Evolutionary conservation across 139 green algal genomes (phyloP), one percentile per base, ranked within the genome.

Genomic region (Yamagishiella unicocca): DNA sequence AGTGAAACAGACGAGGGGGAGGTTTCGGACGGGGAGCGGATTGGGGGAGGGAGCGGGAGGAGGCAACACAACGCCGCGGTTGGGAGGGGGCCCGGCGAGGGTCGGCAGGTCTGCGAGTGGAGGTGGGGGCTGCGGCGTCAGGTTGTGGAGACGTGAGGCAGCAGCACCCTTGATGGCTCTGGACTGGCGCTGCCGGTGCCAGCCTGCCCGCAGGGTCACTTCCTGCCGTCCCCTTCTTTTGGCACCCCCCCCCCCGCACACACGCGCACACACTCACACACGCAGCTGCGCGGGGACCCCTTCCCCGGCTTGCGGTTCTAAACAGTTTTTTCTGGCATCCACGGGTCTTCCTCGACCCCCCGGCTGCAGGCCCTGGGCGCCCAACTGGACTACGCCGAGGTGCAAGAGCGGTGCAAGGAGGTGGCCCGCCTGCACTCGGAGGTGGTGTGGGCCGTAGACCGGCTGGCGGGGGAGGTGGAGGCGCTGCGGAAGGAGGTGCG

Each of bases 361-460:
- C 64, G 8, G 10, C 27, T 12, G 25, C 45, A 85, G 70, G 81
- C 77, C 27, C n/a, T 75, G 29, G 4, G 53, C 14, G 4, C 55
- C 25, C 75, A 84, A 21, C 33, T 68, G 27, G 82, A 89, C 17
- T 78, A 88, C 46, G 88, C 67, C 53, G 53, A 87, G 82, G 58
- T 54, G 4, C 25, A 50, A 10, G 84, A 79, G 62, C 43, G 46
- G 38, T 27, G 40, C 21, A 35, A 31, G 40, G 85, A 90, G 71
- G 19, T 55, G 67, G 45, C 40, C 35, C 42, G 35, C 8, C 75
- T 92, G 27, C 19, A 5, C 33, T 19, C 43, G 12, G 81, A 88
- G 19, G 29, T 84, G 40, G 54, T 91, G 66, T 91, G 79, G 85
- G 31, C 74, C 33, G 27, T 92, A n/a, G 89, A 90, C 84, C 40